phyloP scores from a whole-genome alignment of 345 rosid species.

The Jatropha curcas region DNA sequence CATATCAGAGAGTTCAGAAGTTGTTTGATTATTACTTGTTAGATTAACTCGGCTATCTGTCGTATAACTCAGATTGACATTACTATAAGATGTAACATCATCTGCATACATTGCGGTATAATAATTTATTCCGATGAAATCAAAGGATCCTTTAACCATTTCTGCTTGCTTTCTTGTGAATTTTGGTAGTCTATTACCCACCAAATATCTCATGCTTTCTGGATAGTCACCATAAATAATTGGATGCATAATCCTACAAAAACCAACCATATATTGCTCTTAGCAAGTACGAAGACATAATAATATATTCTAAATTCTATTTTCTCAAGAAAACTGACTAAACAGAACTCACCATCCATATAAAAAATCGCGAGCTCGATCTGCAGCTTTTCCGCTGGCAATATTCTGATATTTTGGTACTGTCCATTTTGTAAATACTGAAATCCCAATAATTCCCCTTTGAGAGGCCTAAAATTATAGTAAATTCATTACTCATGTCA shows the following conservation, averaged over 20 bases:
- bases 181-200: slow-evolving; percentile 21
- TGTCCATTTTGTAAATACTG: slow-evolving; percentile 28
- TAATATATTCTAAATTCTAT: too few species aligned
- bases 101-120: slow-evolving; percentile 22
- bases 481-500: background rate
- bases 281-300: too few species aligned
- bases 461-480: slow-evolving; percentile 24
- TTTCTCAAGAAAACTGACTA: too few species aligned
- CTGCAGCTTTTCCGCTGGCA: slow-evolving; percentile 27
- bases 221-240: slow-evolving; percentile 25
- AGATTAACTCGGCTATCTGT: slow-evolving; percentile 7
- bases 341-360: slow-evolving; percentile 40
- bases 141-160: slow-evolving; percentile 12
- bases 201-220: slow-evolving; percentile 13
- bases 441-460: slow-evolving; percentile 38
- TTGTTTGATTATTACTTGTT: slow-evolving; percentile 3
- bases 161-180: slow-evolving; percentile 17
- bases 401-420: slow-evolving; percentile 33
- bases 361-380: slow-evolving; percentile 43
- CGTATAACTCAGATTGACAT: slow-evolving; percentile 12
- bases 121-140: slow-evolving; percentile 23
- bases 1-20: background rate
- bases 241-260: slow-evolving; percentile 20
- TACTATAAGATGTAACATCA: background rate
- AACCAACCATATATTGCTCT: background rate